Base-by-base conservation (phyloP, 371 early-diverging fungal genomes). In the Haplosporangium sp. region DNA sequence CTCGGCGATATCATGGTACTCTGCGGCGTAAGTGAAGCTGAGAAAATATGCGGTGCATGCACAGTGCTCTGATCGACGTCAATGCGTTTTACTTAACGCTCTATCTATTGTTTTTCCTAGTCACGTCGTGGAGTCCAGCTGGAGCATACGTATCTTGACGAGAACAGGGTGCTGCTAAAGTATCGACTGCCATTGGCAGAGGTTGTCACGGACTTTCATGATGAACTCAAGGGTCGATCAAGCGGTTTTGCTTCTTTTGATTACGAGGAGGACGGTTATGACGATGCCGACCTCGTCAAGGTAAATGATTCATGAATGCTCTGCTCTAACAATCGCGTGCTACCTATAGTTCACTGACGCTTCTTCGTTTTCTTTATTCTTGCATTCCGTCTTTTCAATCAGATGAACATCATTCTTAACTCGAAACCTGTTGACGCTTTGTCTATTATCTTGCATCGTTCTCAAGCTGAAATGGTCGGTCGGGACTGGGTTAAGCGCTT, bases 231-330 rank as follows among this genome's bases (percentile, higher is more conserved):
- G 74, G 92, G 94, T 18, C 83, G 90, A 40, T 92, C 97, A 13
- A 94, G 95, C 43, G 99, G 99, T 0, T 99, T 95, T 83, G 98
- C 98, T 1, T 90, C 89, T 48, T 98, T 97, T 83, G 98, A 97
- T 82, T 98, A 98, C 81, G 98, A 98, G 79, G 98, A 98, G 46
- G 87, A 86, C 43, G 98, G 97, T 0, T 98, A 96, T 82, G 89
- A 89, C 59, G 86, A 85, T 18, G 90, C 97, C 11, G 96, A 97
- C 73, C 83, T 99, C 48, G 96, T 96, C 66, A 98, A 98, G 84
- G 92, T 97, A 82, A 86, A 12, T 23, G 55, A 51, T 54, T 29
- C 8, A 23, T 48, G 48, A 47, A 11, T 20, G 29, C 1, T 20
- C 10, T 5, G 6, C 14, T 50, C 20, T 9, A 11, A 9, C 11